phyloP scores from a whole-genome alignment of 2,329 filamentous ascomycete species.

The Alternaria sp. region DNA sequence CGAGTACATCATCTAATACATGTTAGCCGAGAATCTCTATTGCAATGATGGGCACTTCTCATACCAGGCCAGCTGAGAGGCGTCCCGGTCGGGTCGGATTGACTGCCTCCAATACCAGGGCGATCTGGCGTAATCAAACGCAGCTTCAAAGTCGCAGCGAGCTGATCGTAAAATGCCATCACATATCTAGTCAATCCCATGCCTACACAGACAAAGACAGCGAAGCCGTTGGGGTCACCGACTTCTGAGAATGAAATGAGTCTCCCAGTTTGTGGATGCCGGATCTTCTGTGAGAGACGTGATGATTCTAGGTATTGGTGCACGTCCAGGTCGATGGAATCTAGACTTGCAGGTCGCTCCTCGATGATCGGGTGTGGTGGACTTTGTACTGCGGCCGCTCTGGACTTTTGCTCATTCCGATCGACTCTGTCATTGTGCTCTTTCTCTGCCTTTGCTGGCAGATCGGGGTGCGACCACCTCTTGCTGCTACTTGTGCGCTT shows the following conservation, averaged over 20 bases:
- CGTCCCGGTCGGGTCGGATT: slow-evolving; percentile 82
- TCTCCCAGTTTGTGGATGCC: slow-evolving; percentile 83
- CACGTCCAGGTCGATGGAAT: slow-evolving; percentile 89
- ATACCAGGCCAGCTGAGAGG: slow-evolving; percentile 93
- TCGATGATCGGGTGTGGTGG: slow-evolving; percentile 63
- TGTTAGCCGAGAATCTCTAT: slow-evolving; percentile 52
- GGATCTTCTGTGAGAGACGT: slow-evolving; percentile 85
- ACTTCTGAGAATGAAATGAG: slow-evolving; percentile 97
- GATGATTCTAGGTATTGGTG: slow-evolving; percentile 84
- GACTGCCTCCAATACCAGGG: slow-evolving; percentile 92
- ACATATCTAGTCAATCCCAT: slow-evolving; percentile 98
- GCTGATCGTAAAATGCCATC: slow-evolving; percentile 95
- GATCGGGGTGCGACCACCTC: slow-evolving; percentile 52
- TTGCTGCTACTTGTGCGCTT: slow-evolving; percentile 47
- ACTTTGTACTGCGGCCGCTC: slow-evolving; percentile 36
- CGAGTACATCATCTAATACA: slow-evolving; percentile 77
- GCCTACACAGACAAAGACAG: slow-evolving; percentile 94
- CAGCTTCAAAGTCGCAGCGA: slow-evolving; percentile 86
- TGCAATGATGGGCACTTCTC: slow-evolving; percentile 34
- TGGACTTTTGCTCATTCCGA: slow-evolving; percentile 27
- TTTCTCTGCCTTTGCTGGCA: slow-evolving; percentile 50
- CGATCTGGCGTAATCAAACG: slow-evolving; percentile 93
- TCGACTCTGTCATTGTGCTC: slow-evolving; percentile 46
- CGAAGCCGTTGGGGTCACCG: slow-evolving; percentile 87
- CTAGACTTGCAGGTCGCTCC: slow-evolving; percentile 78